phyloP scores from a whole-genome alignment of 2,329 filamentous ascomycete species.

The Sporothrix phasma region DNA sequence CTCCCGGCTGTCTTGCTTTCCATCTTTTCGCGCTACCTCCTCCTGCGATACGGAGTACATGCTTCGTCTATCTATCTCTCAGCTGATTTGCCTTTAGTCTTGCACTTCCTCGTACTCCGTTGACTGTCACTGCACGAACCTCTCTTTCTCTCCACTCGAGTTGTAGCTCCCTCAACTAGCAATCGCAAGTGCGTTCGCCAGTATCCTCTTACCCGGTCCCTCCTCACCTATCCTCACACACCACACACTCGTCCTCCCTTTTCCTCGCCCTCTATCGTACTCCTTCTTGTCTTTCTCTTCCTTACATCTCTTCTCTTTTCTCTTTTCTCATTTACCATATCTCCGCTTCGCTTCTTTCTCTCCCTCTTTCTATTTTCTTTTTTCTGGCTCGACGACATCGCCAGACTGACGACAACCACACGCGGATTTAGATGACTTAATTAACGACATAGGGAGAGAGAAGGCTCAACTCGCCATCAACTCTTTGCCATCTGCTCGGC shows the following conservation, averaged over 20 bases:
- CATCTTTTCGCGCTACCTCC: slow-evolving; percentile 11
- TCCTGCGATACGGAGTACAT: slow-evolving; percentile 10
- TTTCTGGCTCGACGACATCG: slow-evolving; percentile 24
- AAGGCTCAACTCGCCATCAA: slow-evolving; percentile 24
- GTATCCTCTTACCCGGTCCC: slow-evolving; percentile 21
- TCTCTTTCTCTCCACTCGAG: neutral
- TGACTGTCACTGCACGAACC: neutral
- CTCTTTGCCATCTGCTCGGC: neutral
- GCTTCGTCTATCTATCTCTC: neutral
- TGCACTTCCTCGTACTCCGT: neutral
- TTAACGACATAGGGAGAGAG: slow-evolving; percentile 27
- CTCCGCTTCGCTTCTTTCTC: slow-evolving; percentile 13
- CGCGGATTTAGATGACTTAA: slow-evolving; percentile 37
- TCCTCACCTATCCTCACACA: slow-evolving; percentile 16
- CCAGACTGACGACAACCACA: slow-evolving; percentile 23
- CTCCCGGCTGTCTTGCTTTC: neutral
- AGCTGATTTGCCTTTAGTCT: slow-evolving; percentile 6
- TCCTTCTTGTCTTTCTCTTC: neutral
- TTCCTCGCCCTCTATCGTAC: neutral
- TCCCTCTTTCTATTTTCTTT: slow-evolving; percentile 18
- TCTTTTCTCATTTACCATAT: slow-evolving; percentile 14
- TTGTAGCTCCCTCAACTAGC: neutral
- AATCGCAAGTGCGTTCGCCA: neutral
- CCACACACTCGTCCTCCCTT: neutral
- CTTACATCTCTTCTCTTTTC: slow-evolving; percentile 1